A percentile compares a stretch with the other conserved stretches of the same genome.
Conservation (phyloP, 768 basidiomycete species). For the Phylloporus sp. region DNA sequence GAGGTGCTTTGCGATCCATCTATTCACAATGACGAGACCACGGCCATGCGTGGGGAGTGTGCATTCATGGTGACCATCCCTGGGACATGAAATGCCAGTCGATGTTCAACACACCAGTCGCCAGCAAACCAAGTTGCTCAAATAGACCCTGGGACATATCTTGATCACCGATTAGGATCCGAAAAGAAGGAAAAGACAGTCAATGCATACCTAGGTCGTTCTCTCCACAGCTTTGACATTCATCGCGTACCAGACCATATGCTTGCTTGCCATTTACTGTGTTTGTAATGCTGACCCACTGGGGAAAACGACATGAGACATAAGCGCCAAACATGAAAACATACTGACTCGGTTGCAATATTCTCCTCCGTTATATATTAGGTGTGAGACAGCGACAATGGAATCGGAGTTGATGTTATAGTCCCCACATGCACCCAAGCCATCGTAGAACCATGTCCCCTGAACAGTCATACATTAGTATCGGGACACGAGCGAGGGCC, state of each 20-base stretch:
- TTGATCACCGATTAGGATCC: constrained; percentile 24
- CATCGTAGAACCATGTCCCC: constrained; percentile 68
- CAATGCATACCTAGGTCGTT: constrained; percentile 52
- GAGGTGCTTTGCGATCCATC: constrained; percentile 7
- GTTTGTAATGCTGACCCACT: constrained; percentile 64
- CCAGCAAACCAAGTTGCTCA: constrained; percentile 44
- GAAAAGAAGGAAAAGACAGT: background rate
- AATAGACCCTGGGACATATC: constrained; percentile 69
- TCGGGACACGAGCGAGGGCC: background rate
- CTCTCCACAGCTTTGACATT: constrained; percentile 52
- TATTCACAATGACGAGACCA: constrained; percentile 3
- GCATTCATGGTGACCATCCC: constrained; percentile 38
- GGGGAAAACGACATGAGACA: constrained; percentile 10
- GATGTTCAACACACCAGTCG: constrained; percentile 49
- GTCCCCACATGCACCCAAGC: constrained; percentile 61
- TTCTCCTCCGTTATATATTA: constrained; percentile 48
- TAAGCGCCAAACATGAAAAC: background rate
- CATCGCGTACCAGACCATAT: constrained; percentile 52
- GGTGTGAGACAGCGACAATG: constrained; percentile 60
- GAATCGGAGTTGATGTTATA: constrained; percentile 43
- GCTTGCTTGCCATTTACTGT: constrained; percentile 47
- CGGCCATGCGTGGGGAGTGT: background rate
- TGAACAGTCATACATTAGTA: constrained; percentile 24
- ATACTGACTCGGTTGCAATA: constrained; percentile 59
- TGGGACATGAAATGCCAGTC: constrained; percentile 58